These are phyloP conservation scores for Dalechampia spathulata DNA, from an alignment of 441 rosid species.

Conservation along the genomic window DNA sequence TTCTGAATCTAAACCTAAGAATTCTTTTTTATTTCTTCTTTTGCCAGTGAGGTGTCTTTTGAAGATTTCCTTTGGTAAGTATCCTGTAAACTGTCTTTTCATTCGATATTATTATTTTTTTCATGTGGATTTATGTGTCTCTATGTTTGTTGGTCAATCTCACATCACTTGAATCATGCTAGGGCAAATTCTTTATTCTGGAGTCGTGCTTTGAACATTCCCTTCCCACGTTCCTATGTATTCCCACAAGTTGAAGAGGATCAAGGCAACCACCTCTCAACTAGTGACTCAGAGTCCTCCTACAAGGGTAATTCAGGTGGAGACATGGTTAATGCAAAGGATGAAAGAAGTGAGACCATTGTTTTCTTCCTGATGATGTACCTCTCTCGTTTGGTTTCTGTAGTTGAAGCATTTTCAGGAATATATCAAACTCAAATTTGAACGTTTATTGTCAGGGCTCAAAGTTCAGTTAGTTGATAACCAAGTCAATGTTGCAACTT, in stretches of 20 bases:
- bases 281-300: slow-evolving; percentile 16
- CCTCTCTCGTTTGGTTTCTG: neutral
- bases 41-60: slow-evolving; percentile 59
- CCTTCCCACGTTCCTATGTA: slow-evolving; percentile 75
- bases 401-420: slow-evolving; percentile 6
- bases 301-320: slow-evolving; percentile 13
- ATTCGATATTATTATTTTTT: slow-evolving; percentile 3
- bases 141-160: slow-evolving; percentile 12
- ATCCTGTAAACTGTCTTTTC: slow-evolving; percentile 6
- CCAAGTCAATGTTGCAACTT: slow-evolving; percentile 25
- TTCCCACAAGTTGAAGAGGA: slow-evolving; percentile 60
- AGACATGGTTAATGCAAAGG: slow-evolving; percentile 13
- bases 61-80: slow-evolving; percentile 89
- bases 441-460: slow-evolving; percentile 25
- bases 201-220: slow-evolving; percentile 90
- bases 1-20: neutral
- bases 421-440: slow-evolving; percentile 6
- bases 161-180: slow-evolving; percentile 16
- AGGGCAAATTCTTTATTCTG: slow-evolving; percentile 97
- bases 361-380: slow-evolving; percentile 1
- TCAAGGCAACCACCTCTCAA: slow-evolving; percentile 14
- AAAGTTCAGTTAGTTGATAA: slow-evolving; percentile 18
- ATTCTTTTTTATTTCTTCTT: slow-evolving; percentile 16
- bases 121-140: slow-evolving; percentile 9
- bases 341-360: slow-evolving; percentile 31